A percentile compares a stretch with the other conserved stretches of the same genome.
Evolutionary conservation across 139 green algal genomes (phyloP).

Genomic region (Coelastrella sp.): DNA sequence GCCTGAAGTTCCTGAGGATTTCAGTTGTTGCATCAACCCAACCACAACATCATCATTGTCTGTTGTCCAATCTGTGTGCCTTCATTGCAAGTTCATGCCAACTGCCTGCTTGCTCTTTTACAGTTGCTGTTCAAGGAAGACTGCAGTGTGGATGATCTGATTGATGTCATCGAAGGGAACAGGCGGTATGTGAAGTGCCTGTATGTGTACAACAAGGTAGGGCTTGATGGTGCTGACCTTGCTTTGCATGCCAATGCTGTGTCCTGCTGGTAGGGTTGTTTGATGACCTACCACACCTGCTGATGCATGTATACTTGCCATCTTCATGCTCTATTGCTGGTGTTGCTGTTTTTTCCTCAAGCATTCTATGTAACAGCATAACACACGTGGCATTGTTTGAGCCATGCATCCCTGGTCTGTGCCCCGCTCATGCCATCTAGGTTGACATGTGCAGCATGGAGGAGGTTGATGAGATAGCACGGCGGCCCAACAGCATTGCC

Average conservation of each 20-base stretch:
- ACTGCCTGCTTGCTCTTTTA: background rate
- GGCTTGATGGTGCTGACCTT: background rate
- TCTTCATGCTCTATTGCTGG: background rate
- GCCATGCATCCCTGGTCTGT: background rate
- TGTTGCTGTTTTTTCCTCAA: background rate
- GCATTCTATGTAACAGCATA: no score
- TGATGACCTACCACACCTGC: no score
- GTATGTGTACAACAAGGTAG: conserved; percentile 99
- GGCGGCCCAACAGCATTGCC: conserved; percentile 84
- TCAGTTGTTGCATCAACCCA: background rate
- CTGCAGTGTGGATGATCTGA: conserved; percentile 92
- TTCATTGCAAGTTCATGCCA: background rate
- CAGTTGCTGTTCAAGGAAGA: conserved; percentile 92
- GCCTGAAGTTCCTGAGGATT: background rate
- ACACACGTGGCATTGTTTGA: no score
- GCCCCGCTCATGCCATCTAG: background rate
- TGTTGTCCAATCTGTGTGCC: background rate
- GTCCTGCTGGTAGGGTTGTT: no score
- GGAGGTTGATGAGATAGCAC: conserved; percentile 94
- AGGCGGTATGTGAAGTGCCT: conserved; percentile 94
- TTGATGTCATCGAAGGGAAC: conserved; percentile 98
- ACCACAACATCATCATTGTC: background rate
- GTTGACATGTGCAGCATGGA: conserved; percentile 93
- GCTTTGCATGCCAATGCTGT: no score
- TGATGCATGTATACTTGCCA: no score